Base-by-base conservation (phyloP, 75 land plant species). In the Isoetes taiwanensis region DNA sequence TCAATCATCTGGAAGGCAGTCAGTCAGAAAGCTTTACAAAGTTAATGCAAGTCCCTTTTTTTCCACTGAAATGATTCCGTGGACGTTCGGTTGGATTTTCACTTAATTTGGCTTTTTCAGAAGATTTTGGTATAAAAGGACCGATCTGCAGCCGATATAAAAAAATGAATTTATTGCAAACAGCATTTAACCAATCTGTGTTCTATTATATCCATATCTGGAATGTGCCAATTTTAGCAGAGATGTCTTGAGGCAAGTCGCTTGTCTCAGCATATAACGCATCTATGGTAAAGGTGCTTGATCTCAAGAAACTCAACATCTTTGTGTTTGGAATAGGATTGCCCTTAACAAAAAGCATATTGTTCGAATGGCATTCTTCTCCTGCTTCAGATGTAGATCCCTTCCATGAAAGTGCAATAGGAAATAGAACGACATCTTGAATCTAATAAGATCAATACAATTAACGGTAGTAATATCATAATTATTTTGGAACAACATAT, bases 1-100 rank as follows among this genome's bases (percentile, higher is more conserved):
- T 86, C 97, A 29, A 91, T 58, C 62, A 91, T 69, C 88, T 88
- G 76, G 11, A 57, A n/a, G n/a, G n/a, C n/a, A n/a, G n/a, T n/a
- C n/a, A n/a, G n/a, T n/a, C n/a, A n/a, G n/a, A n/a, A n/a, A n/a
- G n/a, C n/a, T n/a, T n/a, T n/a, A n/a, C n/a, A n/a, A n/a, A n/a
- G n/a, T n/a, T n/a, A n/a, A n/a, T n/a, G n/a, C n/a, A n/a, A n/a
- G n/a, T n/a, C n/a, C n/a, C n/a, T n/a, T n/a, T n/a, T n/a, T n/a
- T n/a, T 79, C 82, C 28, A 81, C 62, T 1, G 68, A 76, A 2
- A 81, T 78, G 31, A 82, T 71, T 21, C 90, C 85, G 69, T 85
- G 82, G 21, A 79, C 60, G 65, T 81, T 79, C 57, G 81, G 63
- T 5, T 72, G 78, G 21, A 78, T 78, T 74, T 75, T 86, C 4